Conservation (phyloP, 441 rosid genomes). For the Erodium texanum region DNA sequence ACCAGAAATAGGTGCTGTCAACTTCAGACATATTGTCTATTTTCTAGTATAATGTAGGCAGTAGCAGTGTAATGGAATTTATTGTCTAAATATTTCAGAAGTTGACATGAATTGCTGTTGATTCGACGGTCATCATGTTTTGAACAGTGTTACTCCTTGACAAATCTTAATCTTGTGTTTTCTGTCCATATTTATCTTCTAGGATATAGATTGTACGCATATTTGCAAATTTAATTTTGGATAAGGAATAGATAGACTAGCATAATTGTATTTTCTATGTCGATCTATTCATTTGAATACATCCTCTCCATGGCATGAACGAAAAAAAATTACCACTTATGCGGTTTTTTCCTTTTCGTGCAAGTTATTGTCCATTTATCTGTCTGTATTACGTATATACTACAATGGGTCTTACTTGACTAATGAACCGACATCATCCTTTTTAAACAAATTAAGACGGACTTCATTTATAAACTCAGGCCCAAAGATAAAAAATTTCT, state of each 20-base stretch:
- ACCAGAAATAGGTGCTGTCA: background rate
- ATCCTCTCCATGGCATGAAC: background rate
- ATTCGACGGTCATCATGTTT: too few relatives aligned
- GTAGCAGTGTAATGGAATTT: background rate
- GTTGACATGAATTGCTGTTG: background rate
- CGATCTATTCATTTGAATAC: background rate
- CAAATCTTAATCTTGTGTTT: background rate
- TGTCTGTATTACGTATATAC: too few relatives aligned
- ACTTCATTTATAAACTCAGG: background rate
- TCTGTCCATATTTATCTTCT: background rate
- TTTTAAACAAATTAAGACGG: background rate
- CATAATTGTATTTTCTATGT: background rate
- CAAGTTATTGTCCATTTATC: background rate
- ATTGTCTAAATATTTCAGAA: background rate
- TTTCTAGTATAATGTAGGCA: background rate
- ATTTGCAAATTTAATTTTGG: background rate
- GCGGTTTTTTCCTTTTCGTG: background rate
- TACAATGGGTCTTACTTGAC: background rate
- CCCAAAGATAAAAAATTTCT: background rate
- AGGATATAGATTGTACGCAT: background rate
- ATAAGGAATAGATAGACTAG: background rate
- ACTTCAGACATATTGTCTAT: background rate
- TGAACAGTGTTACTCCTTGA: background rate
- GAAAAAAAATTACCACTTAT: background rate
- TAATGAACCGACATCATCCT: background rate